Evolutionary conservation across 768 basidiomycete genomes (phyloP).

Genomic region (Sporobolomyces pararoseus): DNA sequence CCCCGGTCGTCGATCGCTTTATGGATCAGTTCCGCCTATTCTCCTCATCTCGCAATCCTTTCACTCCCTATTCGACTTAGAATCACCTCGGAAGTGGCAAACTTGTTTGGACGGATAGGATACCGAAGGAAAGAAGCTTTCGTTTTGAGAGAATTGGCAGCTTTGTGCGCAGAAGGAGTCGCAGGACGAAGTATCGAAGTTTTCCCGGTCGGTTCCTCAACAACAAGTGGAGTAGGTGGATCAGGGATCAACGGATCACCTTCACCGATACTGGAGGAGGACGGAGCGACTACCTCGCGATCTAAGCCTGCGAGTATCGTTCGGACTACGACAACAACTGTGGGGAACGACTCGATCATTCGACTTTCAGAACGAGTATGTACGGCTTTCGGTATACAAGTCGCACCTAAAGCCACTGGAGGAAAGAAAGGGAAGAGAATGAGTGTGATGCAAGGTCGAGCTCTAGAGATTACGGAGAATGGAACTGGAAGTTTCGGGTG

Average conservation of each 20-base stretch:
- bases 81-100: slow-evolving; percentile 64
- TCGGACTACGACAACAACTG: slow-evolving; percentile 22
- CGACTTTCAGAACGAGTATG: slow-evolving; percentile 67
- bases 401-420: slow-evolving; percentile 48
- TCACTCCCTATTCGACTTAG: slow-evolving; percentile 70
- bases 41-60: slow-evolving; percentile 60
- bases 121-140: slow-evolving; percentile 85
- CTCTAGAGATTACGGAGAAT: slow-evolving; percentile 15
- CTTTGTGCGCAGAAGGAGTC: slow-evolving; percentile 72
- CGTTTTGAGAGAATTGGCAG: slow-evolving; percentile 76
- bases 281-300: background rate
- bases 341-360: slow-evolving; percentile 37
- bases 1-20: slow-evolving; percentile 35
- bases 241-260: background rate
- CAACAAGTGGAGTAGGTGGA: background rate
- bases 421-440: slow-evolving; percentile 20
- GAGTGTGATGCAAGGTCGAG: slow-evolving; percentile 27
- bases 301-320: slow-evolving; percentile 13
- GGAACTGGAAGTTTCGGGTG: slow-evolving; percentile 64
- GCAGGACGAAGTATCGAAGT: slow-evolving; percentile 44
- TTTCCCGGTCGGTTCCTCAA: background rate
- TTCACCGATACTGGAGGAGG: slow-evolving; percentile 6
- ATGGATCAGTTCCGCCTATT: slow-evolving; percentile 35
- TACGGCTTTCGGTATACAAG: slow-evolving; percentile 72
- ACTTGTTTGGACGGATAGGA: slow-evolving; percentile 73